Percentiles rank a stretch among this genome's conserved stretches.
Conservation (phyloP, 2,329 filamentous ascomycete genomes). For the Colletotrichum euphorbiae region DNA sequence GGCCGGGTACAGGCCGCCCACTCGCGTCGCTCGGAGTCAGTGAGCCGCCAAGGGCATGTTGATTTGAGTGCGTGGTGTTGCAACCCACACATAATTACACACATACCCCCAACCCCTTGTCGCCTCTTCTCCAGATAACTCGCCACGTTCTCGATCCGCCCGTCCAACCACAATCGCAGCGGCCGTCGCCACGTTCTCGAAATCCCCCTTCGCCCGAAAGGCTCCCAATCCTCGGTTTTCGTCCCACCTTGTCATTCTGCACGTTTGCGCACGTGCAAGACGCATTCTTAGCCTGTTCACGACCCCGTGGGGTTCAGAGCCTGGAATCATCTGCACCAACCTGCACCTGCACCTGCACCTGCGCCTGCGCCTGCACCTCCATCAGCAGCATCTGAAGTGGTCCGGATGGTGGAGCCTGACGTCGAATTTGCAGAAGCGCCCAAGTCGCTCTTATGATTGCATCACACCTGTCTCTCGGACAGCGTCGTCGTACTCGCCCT, state of each 20-base stretch:
- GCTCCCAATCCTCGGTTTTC: slow-evolving; percentile 15
- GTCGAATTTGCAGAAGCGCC: slow-evolving; percentile 32
- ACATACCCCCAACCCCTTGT: slow-evolving; percentile 14
- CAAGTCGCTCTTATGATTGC: slow-evolving; percentile 25
- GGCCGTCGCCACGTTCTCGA: slow-evolving; percentile 36
- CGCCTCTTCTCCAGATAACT: slow-evolving; percentile 22
- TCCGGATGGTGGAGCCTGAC: slow-evolving; percentile 21
- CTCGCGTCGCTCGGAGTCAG: slow-evolving; percentile 7
- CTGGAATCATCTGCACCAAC: slow-evolving; percentile 22
- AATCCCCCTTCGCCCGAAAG: slow-evolving; percentile 44
- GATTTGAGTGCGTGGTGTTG: not conserved
- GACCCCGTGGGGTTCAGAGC: slow-evolving; percentile 36
- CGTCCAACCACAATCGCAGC: slow-evolving; percentile 42
- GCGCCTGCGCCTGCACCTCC: slow-evolving; percentile 2
- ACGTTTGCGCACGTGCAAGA: not conserved
- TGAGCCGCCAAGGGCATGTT: slow-evolving; percentile 32
- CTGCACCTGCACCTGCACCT: slow-evolving; percentile 14
- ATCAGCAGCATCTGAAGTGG: not conserved
- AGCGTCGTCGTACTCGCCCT: not conserved
- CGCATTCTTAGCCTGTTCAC: slow-evolving; percentile 13
- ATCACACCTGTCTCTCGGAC: slow-evolving; percentile 15
- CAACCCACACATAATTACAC: no score
- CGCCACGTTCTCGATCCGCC: slow-evolving; percentile 21
- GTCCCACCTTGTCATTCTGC: slow-evolving; percentile 4
- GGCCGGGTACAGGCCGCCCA: no score